These are phyloP conservation scores for Cutaneotrichosporon daszewskae DNA, from an alignment of 1,284 basidiomycete species.

Conservation along the genomic window DNA sequence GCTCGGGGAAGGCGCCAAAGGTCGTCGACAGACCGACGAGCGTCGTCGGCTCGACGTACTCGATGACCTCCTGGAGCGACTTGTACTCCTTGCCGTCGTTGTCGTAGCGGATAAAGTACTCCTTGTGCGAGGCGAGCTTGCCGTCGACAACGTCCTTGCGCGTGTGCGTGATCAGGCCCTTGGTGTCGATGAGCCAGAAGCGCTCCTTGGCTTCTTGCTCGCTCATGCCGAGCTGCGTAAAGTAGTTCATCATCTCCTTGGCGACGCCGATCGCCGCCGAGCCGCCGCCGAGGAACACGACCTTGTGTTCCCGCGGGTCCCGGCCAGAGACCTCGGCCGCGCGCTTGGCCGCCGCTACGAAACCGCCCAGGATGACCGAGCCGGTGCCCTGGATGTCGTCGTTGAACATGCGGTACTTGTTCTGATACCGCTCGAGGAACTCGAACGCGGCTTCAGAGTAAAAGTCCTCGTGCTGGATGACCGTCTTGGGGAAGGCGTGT, in stretches of 20 bases:
- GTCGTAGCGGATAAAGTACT: conserved; percentile 71
- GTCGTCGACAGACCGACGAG: conserved; percentile 86
- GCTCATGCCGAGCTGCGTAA: conserved; percentile 66
- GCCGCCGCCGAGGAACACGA: conserved; percentile 67
- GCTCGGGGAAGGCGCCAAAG: conserved; percentile 70
- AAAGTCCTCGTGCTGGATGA: conserved; percentile 92
- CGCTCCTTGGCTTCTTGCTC: conserved; percentile 69
- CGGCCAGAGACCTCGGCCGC: conserved; percentile 65
- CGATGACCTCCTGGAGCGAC: conserved; percentile 71
- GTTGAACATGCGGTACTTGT: conserved; percentile 77
- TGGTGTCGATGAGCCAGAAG: conserved; percentile 80
- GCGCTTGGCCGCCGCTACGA: conserved; percentile 79
- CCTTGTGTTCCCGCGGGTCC: conserved; percentile 68
- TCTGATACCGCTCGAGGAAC: conserved; percentile 69
- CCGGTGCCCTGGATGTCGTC: conserved; percentile 81
- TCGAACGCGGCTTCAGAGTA: conserved; percentile 79
- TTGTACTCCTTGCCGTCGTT: conserved; percentile 69
- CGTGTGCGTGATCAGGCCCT: conserved; percentile 67
- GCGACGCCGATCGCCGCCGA: conserved; percentile 60
- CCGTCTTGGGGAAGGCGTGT: conserved; percentile 64
- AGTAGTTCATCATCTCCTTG: conserved; percentile 82
- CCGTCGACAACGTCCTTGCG: conserved; percentile 55
- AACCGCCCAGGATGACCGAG: conserved; percentile 83
- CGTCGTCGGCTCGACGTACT: conserved; percentile 83
- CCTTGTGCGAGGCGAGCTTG: conserved; percentile 74